phyloP scores from a whole-genome alignment of 805 yeast species.

The Saturnispora dispora region DNA sequence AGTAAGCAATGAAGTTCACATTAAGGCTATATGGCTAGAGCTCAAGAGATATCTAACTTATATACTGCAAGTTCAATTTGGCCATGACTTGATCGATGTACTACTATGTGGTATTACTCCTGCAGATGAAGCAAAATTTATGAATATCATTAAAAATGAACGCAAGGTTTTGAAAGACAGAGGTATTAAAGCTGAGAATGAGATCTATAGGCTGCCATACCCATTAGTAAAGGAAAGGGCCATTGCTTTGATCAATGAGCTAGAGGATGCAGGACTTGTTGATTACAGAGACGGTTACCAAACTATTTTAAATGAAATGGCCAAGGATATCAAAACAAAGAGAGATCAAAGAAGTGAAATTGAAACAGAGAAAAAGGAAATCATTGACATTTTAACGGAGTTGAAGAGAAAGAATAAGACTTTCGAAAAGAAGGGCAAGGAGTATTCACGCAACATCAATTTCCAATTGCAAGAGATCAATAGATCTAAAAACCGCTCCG shows the following conservation, averaged over 20 bases:
- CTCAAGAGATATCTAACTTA: constrained; percentile 77
- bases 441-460: constrained; percentile 41
- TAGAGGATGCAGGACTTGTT: constrained; percentile 60
- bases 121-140: constrained; percentile 60
- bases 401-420: constrained; percentile 37
- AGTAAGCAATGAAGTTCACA: constrained; percentile 1
- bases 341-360: constrained; percentile 36
- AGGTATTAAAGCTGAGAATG: constrained; percentile 11
- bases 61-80: constrained; percentile 74
- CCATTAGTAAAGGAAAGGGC: constrained; percentile 72
- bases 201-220: constrained; percentile 36
- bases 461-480: constrained; percentile 23
- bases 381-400: constrained; percentile 35
- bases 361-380: constrained; percentile 33
- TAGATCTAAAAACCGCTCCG: background rate
- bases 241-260: constrained; percentile 62
- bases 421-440: constrained; percentile 35
- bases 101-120: constrained; percentile 58
- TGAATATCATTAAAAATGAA: constrained; percentile 44
- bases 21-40: constrained; percentile 47
- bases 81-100: constrained; percentile 46
- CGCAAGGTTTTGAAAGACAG: constrained; percentile 22
- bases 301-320: constrained; percentile 70
- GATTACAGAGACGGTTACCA: constrained; percentile 68
- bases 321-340: constrained; percentile 57